A percentile compares a stretch with the other conserved stretches of the same genome.
phyloP scores from a whole-genome alignment of 2,329 filamentous ascomycete species.

The Fusarium compactum region DNA sequence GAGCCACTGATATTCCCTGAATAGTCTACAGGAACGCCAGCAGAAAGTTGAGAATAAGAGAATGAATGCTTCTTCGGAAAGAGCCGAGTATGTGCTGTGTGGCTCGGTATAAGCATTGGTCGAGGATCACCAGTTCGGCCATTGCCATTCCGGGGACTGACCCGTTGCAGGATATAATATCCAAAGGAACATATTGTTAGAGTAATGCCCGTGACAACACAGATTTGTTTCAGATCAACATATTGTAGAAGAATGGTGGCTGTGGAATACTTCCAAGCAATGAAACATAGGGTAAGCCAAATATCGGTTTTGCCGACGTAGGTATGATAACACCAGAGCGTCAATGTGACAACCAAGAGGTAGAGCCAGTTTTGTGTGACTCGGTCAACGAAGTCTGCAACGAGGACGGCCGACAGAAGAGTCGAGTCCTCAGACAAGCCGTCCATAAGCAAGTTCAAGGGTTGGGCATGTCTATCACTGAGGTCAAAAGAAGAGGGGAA shows the following conservation, averaged over 20 bases:
- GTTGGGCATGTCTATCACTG: slow-evolving; percentile 27
- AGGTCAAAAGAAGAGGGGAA: slow-evolving; percentile 4
- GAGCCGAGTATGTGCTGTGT: slow-evolving; percentile 73
- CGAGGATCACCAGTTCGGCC: slow-evolving; percentile 22
- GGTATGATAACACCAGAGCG: slow-evolving; percentile 32
- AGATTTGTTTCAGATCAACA: slow-evolving; percentile 10
- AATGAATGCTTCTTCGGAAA: slow-evolving; percentile 77
- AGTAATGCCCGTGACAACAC: not conserved
- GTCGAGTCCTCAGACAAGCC: slow-evolving; percentile 43
- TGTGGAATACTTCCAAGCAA: slow-evolving; percentile 34
- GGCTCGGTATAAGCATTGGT: slow-evolving; percentile 73
- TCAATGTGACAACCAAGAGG: not conserved
- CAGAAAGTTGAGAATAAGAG: slow-evolving; percentile 76
- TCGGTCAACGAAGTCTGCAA: slow-evolving; percentile 40
- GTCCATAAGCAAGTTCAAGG: slow-evolving; percentile 44
- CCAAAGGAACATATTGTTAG: not conserved
- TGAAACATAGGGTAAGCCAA: slow-evolving; percentile 42
- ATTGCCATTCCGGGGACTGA: not conserved
- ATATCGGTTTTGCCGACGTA: slow-evolving; percentile 44
- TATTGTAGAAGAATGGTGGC: slow-evolving; percentile 1
- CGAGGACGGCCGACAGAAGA: slow-evolving; percentile 36
- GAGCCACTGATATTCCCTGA: slow-evolving; percentile 66
- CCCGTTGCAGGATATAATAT: not conserved
- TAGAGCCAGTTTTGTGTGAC: not conserved
- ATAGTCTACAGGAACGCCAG: slow-evolving; percentile 75